phyloP scores from a whole-genome alignment of 2,329 filamentous ascomycete species.

The Arachnopeziza araneosa region DNA sequence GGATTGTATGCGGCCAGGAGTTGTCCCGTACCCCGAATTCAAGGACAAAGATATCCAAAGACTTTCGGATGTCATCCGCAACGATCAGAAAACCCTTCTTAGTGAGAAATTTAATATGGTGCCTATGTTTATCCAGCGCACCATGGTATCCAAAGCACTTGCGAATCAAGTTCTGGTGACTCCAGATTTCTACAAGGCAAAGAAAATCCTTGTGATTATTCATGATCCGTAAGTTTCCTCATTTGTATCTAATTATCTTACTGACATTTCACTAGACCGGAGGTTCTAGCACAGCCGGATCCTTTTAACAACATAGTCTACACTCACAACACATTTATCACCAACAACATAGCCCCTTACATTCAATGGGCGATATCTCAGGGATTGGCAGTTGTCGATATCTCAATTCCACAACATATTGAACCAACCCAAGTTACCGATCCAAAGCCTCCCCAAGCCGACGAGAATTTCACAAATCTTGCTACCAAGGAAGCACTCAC shows the following conservation, averaged over 20 bases:
- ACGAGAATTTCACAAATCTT: background rate
- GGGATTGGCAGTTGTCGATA: slow-evolving; percentile 79
- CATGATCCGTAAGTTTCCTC: slow-evolving; percentile 70
- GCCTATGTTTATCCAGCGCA: slow-evolving; percentile 72
- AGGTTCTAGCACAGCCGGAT: slow-evolving; percentile 62
- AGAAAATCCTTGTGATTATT: slow-evolving; percentile 75
- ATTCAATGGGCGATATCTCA: slow-evolving; percentile 77
- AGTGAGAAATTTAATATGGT: slow-evolving; percentile 72
- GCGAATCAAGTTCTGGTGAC: slow-evolving; percentile 84
- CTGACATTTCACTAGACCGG: slow-evolving; percentile 46
- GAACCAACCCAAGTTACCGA: slow-evolving; percentile 5
- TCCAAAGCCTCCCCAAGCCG: slow-evolving; percentile 1
- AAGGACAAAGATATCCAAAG: slow-evolving; percentile 51
- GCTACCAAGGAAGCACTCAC: slow-evolving; percentile 64
- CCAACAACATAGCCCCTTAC: slow-evolving; percentile 75
- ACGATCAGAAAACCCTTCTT: slow-evolving; percentile 67
- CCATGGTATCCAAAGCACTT: slow-evolving; percentile 68
- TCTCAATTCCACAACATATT: slow-evolving; percentile 80
- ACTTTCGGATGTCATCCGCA: slow-evolving; percentile 74
- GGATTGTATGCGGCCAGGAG: slow-evolving; percentile 75
- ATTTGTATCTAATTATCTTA: background rate
- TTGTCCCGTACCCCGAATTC: slow-evolving; percentile 50
- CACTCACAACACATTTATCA: slow-evolving; percentile 79
- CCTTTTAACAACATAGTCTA: slow-evolving; percentile 68
- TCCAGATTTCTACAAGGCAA: slow-evolving; percentile 58